These are phyloP conservation scores for Chaetoceros muelleri DNA, from an alignment of 108 stramenopile genomes.

Conservation along the genomic window DNA sequence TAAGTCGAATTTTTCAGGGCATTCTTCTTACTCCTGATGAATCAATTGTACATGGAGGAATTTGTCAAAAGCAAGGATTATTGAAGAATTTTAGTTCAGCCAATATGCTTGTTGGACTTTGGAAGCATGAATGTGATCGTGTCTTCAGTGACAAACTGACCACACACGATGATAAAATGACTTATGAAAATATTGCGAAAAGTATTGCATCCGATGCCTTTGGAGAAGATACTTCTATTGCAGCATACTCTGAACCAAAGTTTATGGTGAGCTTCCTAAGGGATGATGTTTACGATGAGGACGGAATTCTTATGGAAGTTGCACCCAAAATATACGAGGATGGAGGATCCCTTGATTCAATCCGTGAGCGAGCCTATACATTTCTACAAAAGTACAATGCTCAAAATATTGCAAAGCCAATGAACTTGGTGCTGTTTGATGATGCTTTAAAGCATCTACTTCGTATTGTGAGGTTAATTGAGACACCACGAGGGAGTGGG, in stretches of 20 bases:
- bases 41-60: constrained; percentile 53
- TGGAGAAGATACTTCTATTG: constrained; percentile 21
- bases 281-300: constrained; percentile 79
- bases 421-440: constrained; percentile 88
- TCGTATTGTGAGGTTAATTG: constrained; percentile 73
- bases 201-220: constrained; percentile 43
- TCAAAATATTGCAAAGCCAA: constrained; percentile 67
- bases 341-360: constrained; percentile 59
- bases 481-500: constrained; percentile 81
- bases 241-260: constrained; percentile 28
- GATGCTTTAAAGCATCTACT: constrained; percentile 84
- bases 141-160: constrained; percentile 86
- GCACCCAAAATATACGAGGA: constrained; percentile 87
- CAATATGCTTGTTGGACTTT: constrained; percentile 54
- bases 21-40: constrained; percentile 76
- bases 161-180: constrained; percentile 73
- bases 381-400: constrained; percentile 78
- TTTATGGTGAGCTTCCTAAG: constrained; percentile 87
- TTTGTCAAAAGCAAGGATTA: constrained; percentile 32
- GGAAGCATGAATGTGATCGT: constrained; percentile 85
- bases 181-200: constrained; percentile 44
- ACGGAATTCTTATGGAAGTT: constrained; percentile 65
- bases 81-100: constrained; percentile 31
- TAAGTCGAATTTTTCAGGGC: constrained; percentile 84
- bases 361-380: constrained; percentile 56